Conservation (phyloP, 768 basidiomycete species). For the Rhizopogon vinicolor region DNA sequence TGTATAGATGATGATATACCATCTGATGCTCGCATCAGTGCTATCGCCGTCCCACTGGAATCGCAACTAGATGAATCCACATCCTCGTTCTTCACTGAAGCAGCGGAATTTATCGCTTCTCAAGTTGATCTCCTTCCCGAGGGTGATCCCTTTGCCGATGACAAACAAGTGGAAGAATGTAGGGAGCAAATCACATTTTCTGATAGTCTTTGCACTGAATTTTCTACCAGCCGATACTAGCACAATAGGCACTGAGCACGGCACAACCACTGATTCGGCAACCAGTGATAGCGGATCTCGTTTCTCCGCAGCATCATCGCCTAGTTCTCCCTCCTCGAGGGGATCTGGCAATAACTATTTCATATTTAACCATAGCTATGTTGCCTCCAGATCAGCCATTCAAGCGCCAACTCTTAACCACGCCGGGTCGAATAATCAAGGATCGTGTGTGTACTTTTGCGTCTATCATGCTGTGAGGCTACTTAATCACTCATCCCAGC, state of each 20-base stretch:
- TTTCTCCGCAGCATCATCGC: too few species aligned
- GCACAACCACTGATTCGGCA: too few species aligned
- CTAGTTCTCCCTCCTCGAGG: too few species aligned
- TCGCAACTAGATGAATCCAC: not conserved
- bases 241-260: too few species aligned
- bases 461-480: too few species aligned
- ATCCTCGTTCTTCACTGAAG: not conserved
- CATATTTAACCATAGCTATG: not conserved
- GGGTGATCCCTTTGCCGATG: not conserved
- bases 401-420: not conserved
- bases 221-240: too few species aligned
- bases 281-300: too few species aligned
- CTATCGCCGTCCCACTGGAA: not conserved
- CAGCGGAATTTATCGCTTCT: not conserved
- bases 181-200: not conserved
- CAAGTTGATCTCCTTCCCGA: not conserved
- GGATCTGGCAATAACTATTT: not conserved
- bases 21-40: not conserved
- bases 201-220: too few species aligned
- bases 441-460: too few species aligned
- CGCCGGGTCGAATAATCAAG: not conserved
- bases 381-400: not conserved
- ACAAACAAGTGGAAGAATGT: not conserved
- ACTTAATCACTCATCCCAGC: too few species aligned
- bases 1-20: not conserved